Base-by-base conservation (phyloP, 78 protist species). In the slime mould (Dictyostelium discoideum) region DNA sequence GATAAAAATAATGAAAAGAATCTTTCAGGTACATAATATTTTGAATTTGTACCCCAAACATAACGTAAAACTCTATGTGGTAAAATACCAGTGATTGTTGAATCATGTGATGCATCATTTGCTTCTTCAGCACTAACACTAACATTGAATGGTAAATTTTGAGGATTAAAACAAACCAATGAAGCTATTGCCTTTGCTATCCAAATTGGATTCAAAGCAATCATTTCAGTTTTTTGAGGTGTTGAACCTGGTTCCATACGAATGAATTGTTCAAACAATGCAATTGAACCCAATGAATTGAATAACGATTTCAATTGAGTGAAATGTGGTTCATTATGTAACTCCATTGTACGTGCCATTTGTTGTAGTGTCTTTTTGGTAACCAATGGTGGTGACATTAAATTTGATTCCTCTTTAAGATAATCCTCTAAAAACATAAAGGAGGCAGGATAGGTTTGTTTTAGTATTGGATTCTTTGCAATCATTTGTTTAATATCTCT, bases 401-500 rank as follows among this genome's bases (percentile, higher is more conserved):
- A 24, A 32, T 67, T 79, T 13, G 94, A 57, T n/a, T 89, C 94
- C 11, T 89, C 94, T 5, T 44, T 48, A 6, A 89, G 86, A 37
- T 89, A 89, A 84, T 89, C 94, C 39, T 89, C 87, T 42, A 89
- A 78, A 78, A 81, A 89, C 94, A 89, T 89, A 37, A 89, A 89
- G 2, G 67, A 26, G 0, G 94, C 87, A 8, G 94, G 94, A 69
- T 89, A 89, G 10, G 94, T 81, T 46, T 89, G 94, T 46, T 77
- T 79, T 3, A 89, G 73, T 1, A 89, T 89, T 63, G 94, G 94
- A 24, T 46, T 79, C 42, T 89, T 89, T 46, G 94, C 54, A 63
- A 89, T 78, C 46, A 81, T 10, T 11, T 22, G 29, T 39, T 89
- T 89, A 63, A 89, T 48, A 3, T 89, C 94, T n/a, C 87, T 67